A percentile compares a stretch with the other conserved stretches of the same genome.
phyloP scores from a whole-genome alignment of 1,284 basidiomycete species.

The Leccinum pachyderme region DNA sequence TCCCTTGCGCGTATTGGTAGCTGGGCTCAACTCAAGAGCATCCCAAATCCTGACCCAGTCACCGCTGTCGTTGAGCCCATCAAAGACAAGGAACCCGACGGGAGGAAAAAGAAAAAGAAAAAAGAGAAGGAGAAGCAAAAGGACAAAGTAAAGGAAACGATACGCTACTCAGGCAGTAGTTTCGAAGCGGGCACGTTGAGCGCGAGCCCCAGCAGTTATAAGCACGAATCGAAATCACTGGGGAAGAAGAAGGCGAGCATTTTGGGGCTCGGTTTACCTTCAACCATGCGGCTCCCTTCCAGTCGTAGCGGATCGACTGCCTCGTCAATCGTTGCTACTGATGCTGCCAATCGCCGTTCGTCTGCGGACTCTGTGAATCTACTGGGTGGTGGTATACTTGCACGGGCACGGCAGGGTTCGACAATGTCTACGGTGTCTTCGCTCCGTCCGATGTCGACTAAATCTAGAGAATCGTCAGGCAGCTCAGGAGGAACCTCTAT shows the following conservation, averaged over 20 bases:
- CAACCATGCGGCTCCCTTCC: slow-evolving; percentile 47
- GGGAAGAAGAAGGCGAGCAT: slow-evolving; percentile 59
- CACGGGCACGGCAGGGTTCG: slow-evolving; percentile 42
- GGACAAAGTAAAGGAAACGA: slow-evolving; percentile 34
- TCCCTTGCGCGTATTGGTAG: slow-evolving; percentile 69
- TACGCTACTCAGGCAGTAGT: slow-evolving; percentile 54
- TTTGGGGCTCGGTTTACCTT: slow-evolving; percentile 48
- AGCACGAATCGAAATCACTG: slow-evolving; percentile 35
- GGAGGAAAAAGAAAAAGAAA: slow-evolving; percentile 37
- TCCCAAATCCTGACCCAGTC: slow-evolving; percentile 35
- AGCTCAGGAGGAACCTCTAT: slow-evolving; percentile 48
- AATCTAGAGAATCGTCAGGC: slow-evolving; percentile 50
- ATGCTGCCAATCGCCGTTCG: slow-evolving; percentile 32
- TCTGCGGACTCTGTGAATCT: slow-evolving; percentile 45
- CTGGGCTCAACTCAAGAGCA: slow-evolving; percentile 58
- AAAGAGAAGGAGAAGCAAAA: slow-evolving; percentile 28
- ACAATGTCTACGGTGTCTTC: slow-evolving; percentile 52
- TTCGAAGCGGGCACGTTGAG: slow-evolving; percentile 61
- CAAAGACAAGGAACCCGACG: slow-evolving; percentile 36
- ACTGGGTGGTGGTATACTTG: slow-evolving; percentile 30
- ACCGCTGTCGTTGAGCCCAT: slow-evolving; percentile 12
- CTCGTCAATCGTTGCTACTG: slow-evolving; percentile 31
- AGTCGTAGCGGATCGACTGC: slow-evolving; percentile 44
- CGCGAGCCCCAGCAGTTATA: slow-evolving; percentile 36
- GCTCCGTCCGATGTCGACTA: slow-evolving; percentile 54